Conservation (phyloP, 2,329 filamentous ascomycete genomes). For the Xylariaceae sp. region DNA sequence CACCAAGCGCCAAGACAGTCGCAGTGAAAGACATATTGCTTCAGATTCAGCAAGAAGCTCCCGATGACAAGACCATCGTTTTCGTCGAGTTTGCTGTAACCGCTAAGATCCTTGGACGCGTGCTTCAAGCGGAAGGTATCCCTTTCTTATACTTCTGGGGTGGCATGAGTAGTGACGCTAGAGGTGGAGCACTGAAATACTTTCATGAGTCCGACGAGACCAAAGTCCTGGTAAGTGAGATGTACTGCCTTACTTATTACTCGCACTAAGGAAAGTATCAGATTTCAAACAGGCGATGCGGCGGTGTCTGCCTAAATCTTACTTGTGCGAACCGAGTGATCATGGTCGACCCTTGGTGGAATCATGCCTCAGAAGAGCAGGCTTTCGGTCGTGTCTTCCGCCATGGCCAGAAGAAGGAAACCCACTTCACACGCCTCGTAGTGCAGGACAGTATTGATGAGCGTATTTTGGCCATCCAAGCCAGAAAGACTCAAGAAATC, state of each 20-base stretch:
- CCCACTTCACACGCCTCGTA: conserved; percentile 54
- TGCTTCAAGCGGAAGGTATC: conserved; percentile 26
- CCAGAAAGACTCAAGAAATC: conserved; percentile 6
- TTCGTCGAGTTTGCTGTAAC: conserved; percentile 19
- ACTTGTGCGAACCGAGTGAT: conserved; percentile 48
- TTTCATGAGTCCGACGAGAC: conserved; percentile 15
- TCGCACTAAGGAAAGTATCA: conserved; percentile 4
- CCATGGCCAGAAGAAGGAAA: conserved; percentile 59
- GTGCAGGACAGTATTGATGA: conserved; percentile 7
- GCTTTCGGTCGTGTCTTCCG: conserved; percentile 57
- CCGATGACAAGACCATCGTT: conserved; percentile 13
- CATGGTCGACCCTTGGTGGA: conserved; percentile 58
- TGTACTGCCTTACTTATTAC: too few relatives aligned
- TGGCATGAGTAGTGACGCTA: conserved; percentile 10
- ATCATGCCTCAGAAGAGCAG: conserved; percentile 57
- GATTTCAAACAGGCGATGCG: conserved; percentile 29
- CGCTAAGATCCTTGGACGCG: conserved; percentile 30
- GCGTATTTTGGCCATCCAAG: conserved; percentile 7
- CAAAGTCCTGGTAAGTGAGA: conserved; percentile 35
- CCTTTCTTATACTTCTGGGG: conserved; percentile 36
- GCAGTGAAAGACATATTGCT: conserved; percentile 8
- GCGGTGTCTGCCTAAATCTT: conserved; percentile 37
- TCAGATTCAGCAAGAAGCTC: conserved; percentile 7
- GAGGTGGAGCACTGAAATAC: conserved; percentile 7
- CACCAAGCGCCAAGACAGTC: conserved; percentile 9